Percentiles rank a stretch among this genome's conserved stretches.
phyloP scores from a whole-genome alignment of 306 rosid species.

The Vachellia pachyceras region DNA sequence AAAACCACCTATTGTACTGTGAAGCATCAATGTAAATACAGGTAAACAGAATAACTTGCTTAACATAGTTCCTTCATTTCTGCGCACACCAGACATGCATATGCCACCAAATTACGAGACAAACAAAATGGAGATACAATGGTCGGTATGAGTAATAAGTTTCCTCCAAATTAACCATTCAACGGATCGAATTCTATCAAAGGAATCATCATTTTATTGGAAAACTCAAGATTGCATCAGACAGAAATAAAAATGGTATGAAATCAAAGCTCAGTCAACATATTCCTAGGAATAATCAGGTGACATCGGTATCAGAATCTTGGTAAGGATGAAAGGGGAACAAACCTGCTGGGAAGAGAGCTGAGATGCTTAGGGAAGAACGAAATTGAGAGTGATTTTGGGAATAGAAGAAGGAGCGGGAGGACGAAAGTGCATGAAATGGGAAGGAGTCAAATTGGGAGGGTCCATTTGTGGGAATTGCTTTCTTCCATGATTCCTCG shows the following conservation, averaged over 20 bases:
- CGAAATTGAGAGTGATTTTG: conserved; percentile 24
- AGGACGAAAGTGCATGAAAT: neutral
- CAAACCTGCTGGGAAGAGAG: conserved; percentile 12
- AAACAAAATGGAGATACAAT: neutral
- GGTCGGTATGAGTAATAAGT: neutral
- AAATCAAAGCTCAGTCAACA: neutral
- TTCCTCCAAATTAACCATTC: neutral
- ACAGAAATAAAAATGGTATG: neutral
- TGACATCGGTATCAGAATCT: neutral
- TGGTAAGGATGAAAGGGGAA: neutral
- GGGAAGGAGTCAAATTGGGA: neutral
- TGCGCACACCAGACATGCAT: neutral
- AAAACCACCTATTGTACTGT: neutral
- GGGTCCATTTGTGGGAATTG: neutral
- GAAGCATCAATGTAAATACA: neutral
- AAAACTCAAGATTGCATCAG: neutral
- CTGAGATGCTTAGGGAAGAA: conserved; percentile 20
- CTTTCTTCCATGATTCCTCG: conserved; percentile 8
- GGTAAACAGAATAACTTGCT: neutral
- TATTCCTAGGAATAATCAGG: neutral
- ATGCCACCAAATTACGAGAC: neutral
- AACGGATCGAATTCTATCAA: neutral
- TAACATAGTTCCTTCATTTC: neutral
- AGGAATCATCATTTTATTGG: neutral
- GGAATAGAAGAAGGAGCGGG: neutral